Evolutionary conservation across 345 rosid species (phyloP), one percentile per base, ranked within the genome.

Genomic region (Crucihimalaya himalaica): DNA sequence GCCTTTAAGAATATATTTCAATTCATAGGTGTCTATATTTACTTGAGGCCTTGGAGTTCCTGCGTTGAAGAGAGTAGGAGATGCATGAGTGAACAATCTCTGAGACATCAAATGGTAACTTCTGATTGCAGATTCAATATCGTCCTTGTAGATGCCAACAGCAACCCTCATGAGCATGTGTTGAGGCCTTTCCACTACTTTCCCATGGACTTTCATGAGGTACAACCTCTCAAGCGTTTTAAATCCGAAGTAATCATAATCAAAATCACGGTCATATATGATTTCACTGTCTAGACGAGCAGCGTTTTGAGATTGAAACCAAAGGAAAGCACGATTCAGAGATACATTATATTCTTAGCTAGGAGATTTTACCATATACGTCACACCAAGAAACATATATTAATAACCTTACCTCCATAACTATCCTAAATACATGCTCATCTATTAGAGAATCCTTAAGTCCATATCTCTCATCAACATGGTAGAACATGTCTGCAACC

Each of bases 101-200:
- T 93, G 98, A 54, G 98, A 93, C 97, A 91, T 91, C 78, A 91
- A 80, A 75, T 93, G 98, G 75, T 91, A 93, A 15, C 97, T 93
- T 77, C 73, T 72, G 72, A 93, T 77, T 2, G 63, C 89, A 28
- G 94, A 89, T 71, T 91, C 98, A 70, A 91, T 81, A 56, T 91
- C 94, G 51, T 86, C 90, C 68, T 84, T 91, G 80, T 89, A 96
- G 34, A 93, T 88, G 46, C 96, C 98, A 79, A 89, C 97, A 73
- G 97, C 68, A 69, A 93, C 97, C 82, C 97, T 89, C 98, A 93
- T 93, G 60, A 93, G 74, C 98, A 93, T 91, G 77, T 93, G 96
- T 16, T 93, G 97, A 25, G 98, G 98, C 57, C 96, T 91, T 63
- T 91, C 97, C 40, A 91, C 92, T 53, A 91, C 96, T 57, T 85